These are phyloP conservation scores for Ustilago loliicola DNA, from an alignment of 1,284 basidiomycete species.

Conservation along the genomic window DNA sequence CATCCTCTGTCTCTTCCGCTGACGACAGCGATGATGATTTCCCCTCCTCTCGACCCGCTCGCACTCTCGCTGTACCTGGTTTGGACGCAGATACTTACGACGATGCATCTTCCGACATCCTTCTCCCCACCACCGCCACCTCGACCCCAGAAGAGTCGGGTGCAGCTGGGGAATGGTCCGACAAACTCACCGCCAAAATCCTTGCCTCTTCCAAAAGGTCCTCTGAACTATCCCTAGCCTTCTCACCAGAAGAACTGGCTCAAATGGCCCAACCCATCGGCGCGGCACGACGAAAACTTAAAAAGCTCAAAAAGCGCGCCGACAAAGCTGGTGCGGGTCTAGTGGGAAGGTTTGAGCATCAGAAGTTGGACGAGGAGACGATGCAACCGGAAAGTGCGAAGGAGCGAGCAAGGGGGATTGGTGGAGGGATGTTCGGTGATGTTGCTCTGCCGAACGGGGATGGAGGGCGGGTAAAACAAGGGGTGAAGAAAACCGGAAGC, in stretches of 20 bases:
- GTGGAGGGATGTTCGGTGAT: conserved; percentile 38
- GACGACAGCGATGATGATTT: conserved; percentile 19
- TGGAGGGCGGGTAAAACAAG: not conserved
- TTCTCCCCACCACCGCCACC: not conserved
- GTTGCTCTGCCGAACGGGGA: conserved; percentile 7
- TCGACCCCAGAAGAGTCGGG: not conserved
- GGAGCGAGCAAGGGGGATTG: conserved; percentile 10
- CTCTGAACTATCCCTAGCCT: conserved; percentile 39
- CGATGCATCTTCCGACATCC: conserved; percentile 11
- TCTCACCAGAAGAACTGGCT: conserved; percentile 37
- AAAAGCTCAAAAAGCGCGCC: conserved; percentile 52
- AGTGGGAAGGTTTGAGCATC: conserved; percentile 29
- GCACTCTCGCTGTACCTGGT: conserved; percentile 19
- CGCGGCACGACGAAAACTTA: conserved; percentile 31
- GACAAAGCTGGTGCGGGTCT: conserved; percentile 48
- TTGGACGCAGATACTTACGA: conserved; percentile 14
- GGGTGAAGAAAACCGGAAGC: conserved; percentile 28
- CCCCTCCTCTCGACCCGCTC: not conserved
- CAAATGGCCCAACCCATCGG: conserved; percentile 33
- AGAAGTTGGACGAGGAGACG: conserved; percentile 22
- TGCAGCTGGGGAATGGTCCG: conserved; percentile 17
- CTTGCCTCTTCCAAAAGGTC: conserved; percentile 16
- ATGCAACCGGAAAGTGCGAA: not conserved
- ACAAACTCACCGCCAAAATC: conserved; percentile 33
- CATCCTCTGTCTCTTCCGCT: conserved; percentile 14